Percentiles rank a stretch among this genome's conserved stretches.
Evolutionary conservation across 768 basidiomycete species (phyloP).

Genomic region (Pleurotus cornucopiae): DNA sequence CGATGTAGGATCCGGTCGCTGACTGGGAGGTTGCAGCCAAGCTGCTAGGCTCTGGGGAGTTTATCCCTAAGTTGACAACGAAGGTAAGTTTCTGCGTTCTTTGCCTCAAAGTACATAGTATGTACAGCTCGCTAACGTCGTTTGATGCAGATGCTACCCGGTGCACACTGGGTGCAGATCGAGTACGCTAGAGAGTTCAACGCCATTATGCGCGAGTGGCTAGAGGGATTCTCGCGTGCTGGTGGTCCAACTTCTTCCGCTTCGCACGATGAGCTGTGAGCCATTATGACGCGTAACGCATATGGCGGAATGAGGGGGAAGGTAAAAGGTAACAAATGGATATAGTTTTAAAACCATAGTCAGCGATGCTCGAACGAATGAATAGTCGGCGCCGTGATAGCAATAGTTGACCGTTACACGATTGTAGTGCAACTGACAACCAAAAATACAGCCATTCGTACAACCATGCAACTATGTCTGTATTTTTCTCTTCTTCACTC

Average conservation of each 20-base stretch:
- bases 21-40: constrained; percentile 32
- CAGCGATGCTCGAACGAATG: no score
- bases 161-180: constrained; percentile 67
- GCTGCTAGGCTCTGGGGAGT: constrained; percentile 31
- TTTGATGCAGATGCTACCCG: constrained; percentile 37
- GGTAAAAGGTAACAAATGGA: no score
- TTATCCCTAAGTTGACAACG: constrained; percentile 33
- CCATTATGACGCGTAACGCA: no score
- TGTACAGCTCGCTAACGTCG: background rate
- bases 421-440: no score
- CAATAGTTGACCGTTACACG: no score
- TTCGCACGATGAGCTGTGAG: no score
- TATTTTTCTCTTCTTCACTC: constrained; percentile 14
- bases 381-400: no score
- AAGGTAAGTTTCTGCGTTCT: constrained; percentile 22
- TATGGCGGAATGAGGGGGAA: no score
- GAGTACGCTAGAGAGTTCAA: constrained; percentile 57
- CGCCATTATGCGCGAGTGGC: constrained; percentile 46
- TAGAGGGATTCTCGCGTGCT: constrained; percentile 19
- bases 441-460: background rate
- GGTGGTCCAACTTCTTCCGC: no score
- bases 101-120: background rate
- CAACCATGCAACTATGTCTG: background rate
- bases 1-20: constrained; percentile 42
- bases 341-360: no score